Base-by-base conservation (phyloP, 257 asterid species). In the Solanum rostratum region DNA sequence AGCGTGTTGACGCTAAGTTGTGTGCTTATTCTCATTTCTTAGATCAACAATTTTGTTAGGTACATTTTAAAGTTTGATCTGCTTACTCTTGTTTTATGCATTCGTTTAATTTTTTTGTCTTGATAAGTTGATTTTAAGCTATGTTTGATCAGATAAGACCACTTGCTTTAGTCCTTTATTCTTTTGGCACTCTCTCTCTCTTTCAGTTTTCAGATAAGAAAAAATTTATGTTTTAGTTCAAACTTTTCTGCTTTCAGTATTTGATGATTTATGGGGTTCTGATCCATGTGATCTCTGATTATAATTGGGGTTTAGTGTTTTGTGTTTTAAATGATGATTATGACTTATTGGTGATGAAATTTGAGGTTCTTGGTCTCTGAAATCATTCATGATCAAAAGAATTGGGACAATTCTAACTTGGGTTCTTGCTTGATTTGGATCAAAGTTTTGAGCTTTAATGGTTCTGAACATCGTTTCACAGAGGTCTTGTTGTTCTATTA, bases 91-190 rank as follows among this genome's bases (percentile, higher is more conserved):
- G n/a, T n/a, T n/a, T n/a, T n/a, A n/a, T n/a, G n/a, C n/a, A n/a
- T n/a, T n/a, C n/a, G n/a, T n/a, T n/a, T n/a, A n/a, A n/a, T n/a
- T n/a, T n/a, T n/a, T n/a, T n/a, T n/a, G n/a, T n/a, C n/a, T n/a
- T n/a, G n/a, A n/a, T n/a, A n/a, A n/a, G n/a, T n/a, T n/a, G n/a
- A n/a, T n/a, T n/a, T n/a, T n/a, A n/a, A n/a, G n/a, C n/a, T n/a
- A n/a, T n/a, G n/a, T 82, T 85, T 80, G 46, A 50, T 49, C 37
- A 88, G 90, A 88, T 85, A 90, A 85, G 92, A 69, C 62, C 49
- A 62, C 49, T 45, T 70, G 83, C 86, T 81, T 57, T 85, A 65
- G 53, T 68, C 84, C 7, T 86, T 63, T 80, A 22, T 65, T 41
- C 81, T 60, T 81, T 86, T 78, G 86, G 84, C 53, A 50, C 81